phyloP scores from a whole-genome alignment of 179 eudicot species.

The Heliamphora pulchella region DNA sequence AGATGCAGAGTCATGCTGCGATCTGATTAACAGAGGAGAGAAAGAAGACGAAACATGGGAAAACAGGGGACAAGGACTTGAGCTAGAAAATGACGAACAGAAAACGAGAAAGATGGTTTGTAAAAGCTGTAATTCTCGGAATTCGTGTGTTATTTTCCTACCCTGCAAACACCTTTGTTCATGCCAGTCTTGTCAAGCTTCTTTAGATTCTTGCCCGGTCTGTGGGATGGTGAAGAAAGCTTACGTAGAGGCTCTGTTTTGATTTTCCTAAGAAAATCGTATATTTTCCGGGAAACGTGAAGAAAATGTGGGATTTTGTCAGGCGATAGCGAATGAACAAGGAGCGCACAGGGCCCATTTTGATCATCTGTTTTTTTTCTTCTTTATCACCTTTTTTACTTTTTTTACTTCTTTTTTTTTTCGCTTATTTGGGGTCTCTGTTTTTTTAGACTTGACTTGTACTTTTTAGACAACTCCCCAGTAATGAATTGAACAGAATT shows the following conservation, averaged over 20 bases:
- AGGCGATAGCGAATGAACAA: too few relatives aligned
- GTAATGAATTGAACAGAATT: too few relatives aligned
- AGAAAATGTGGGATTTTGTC: too few relatives aligned
- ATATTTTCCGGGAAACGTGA: too few relatives aligned
- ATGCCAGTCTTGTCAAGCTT: conserved; percentile 41
- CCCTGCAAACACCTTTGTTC: conserved; percentile 68
- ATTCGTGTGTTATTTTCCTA: conserved; percentile 37
- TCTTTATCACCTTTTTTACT: too few relatives aligned
- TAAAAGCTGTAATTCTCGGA: conserved; percentile 31
- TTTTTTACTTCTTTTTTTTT: too few relatives aligned
- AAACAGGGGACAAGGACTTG: background rate
- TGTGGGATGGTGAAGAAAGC: conserved; percentile 40
- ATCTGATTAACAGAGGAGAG: background rate
- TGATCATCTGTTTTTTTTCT: too few relatives aligned
- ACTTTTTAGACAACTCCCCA: too few relatives aligned
- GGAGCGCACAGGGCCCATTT: too few relatives aligned
- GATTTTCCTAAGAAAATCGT: too few relatives aligned
- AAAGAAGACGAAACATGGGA: background rate
- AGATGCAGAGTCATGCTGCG: conserved; percentile 41
- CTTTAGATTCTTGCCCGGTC: conserved; percentile 40
- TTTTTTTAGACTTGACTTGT: too few relatives aligned
- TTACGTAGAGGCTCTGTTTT: conserved; percentile 27
- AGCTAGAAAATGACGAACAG: background rate
- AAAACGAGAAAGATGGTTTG: conserved; percentile 19
- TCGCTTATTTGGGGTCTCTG: too few relatives aligned